Base-by-base conservation (phyloP, 208 protist species). In the Eutreptiella sp. region DNA sequence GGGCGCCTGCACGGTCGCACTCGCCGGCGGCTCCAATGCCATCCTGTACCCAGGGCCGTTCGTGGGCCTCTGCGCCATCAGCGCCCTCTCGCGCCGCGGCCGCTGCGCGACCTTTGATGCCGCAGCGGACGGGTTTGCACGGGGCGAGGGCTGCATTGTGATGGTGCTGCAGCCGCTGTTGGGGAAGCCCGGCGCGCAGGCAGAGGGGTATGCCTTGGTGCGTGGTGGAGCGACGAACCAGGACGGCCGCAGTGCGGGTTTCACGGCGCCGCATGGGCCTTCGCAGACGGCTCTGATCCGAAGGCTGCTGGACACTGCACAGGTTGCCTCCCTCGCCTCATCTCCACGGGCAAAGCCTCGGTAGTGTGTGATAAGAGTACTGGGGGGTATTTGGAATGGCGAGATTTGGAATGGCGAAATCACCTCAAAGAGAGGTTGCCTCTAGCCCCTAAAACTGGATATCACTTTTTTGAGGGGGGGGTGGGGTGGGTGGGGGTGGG, bases 101-200 rank as follows among this genome's bases (percentile, higher is more conserved):
- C 53, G 69, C 21, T 90, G 85, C 70, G 45, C 76, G 53, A 70
- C 79, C 2, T 84, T 88, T 31, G 83, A 86, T 47, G 52, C 48
- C 16, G 1, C 23, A 21, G 85, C 85, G 1, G 68, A 91, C 60
- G 85, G 85, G 14, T 91, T 82, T 57, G 71, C 68, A 4, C 54
- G 83, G 19, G 59, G 54, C 2, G 85, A 92, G 66, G 83, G 85
- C 39, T 28, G 38, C 41, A 72, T 61, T n/a, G 38, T 76, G 11
- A 24, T 92, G 14, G 24, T 88, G 1, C 35, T 88, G 32, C 54
- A 80, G 48, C 70, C 55, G 21, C 14, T 60, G 19, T 11, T 14
- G 3, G 48, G 57, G 27, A 33, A 24, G 11, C 53, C 54, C 16
- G 19, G 31, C 24, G 31, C 24, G 23, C 26, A 32, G 27, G 28